phyloP scores from a whole-genome alignment of 495 filamentous ascomycete species.

The Aspergillus coremiiformis region DNA sequence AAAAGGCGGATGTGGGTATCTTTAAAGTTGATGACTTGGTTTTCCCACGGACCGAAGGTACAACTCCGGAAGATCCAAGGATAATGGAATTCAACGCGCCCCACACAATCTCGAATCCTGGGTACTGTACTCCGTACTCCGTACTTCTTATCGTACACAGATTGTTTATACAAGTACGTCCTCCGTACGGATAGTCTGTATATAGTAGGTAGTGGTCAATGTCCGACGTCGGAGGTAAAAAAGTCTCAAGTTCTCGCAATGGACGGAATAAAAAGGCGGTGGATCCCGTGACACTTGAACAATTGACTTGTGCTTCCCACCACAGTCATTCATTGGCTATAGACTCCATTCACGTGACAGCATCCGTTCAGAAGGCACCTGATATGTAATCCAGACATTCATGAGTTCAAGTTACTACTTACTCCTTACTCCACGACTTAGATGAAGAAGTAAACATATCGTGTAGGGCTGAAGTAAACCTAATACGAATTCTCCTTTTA shows the following conservation, averaged over 20 bases:
- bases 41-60: constrained; percentile 22
- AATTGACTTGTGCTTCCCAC: background rate
- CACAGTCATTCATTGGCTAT: background rate
- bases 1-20: constrained; percentile 10
- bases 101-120: background rate
- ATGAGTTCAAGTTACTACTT: too few species aligned
- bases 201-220: too few species aligned
- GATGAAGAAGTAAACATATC: background rate
- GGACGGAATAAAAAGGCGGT: constrained; percentile 12
- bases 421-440: too few species aligned
- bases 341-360: constrained; percentile 10
- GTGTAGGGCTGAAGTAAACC: background rate
- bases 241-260: too few species aligned
- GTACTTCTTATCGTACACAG: too few species aligned
- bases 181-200: too few species aligned
- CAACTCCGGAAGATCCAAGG: constrained; percentile 23
- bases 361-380: constrained; percentile 1
- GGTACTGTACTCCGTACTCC: too few species aligned
- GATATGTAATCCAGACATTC: too few species aligned
- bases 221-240: constrained; percentile 15
- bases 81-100: background rate
- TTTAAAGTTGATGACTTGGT: constrained; percentile 16
- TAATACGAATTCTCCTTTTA: background rate
- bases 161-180: too few species aligned
- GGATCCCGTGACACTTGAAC: background rate